These are phyloP conservation scores for Chenopodium album DNA, from an alignment of 148 eudicot genomes.

Conservation along the genomic window DNA sequence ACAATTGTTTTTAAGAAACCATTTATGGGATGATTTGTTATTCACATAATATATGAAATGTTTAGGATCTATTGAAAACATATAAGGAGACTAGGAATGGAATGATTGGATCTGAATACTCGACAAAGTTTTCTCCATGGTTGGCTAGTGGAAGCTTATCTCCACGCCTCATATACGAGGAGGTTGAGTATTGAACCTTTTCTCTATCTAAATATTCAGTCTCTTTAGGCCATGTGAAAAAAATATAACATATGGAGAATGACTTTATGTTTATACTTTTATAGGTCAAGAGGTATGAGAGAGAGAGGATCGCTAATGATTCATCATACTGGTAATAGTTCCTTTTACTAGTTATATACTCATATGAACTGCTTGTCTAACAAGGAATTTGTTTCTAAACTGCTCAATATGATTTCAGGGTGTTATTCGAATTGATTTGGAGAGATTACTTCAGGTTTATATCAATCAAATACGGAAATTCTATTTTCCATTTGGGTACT, in stretches of 20 bases:
- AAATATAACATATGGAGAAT: not conserved
- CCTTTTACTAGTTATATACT: not conserved
- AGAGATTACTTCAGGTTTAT: conserved; percentile 94
- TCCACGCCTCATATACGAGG: conserved; percentile 76
- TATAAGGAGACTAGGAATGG: conserved; percentile 89
- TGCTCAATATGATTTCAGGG: conserved; percentile 52
- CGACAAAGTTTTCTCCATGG: conserved; percentile 98
- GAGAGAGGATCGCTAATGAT: conserved; percentile 65
- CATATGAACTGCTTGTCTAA: not conserved
- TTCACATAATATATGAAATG: not conserved
- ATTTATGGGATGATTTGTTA: not conserved
- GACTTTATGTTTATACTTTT: conserved; percentile 7
- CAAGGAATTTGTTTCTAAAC: not conserved
- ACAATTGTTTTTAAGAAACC: not conserved
- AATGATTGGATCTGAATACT: conserved; percentile 93
- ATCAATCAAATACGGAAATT: conserved; percentile 77
- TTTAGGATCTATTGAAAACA: conserved; percentile 63
- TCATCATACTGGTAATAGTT: conserved; percentile 82
- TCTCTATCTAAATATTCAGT: not conserved
- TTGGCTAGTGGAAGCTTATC: conserved; percentile 89
- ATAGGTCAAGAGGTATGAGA: conserved; percentile 85
- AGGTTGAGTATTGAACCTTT: conserved; percentile 41
- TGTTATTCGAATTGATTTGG: conserved; percentile 91
- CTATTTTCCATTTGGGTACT: conserved; percentile 73
- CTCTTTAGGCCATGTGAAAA: not conserved